Evolutionary conservation across 371 early-diverging fungal genomes (phyloP), one percentile per base, ranked within the genome.

Genomic region (Nosema granulosis): DNA sequence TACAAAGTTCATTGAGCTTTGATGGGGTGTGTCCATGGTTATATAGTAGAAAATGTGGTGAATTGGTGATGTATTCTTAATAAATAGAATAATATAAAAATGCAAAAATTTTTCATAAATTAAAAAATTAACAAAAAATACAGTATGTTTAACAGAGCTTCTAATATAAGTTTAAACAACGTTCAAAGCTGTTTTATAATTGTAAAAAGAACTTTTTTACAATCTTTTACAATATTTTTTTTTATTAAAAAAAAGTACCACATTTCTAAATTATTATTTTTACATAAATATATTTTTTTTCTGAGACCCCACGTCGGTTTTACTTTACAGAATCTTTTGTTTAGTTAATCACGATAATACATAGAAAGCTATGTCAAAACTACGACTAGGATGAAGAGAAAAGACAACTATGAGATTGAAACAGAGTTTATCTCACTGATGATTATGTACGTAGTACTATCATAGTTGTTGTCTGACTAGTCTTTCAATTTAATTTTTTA

Each of bases 261-360:
- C 49, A 43, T 11, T 43, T 11, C 18, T 11, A 43, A 43, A 43
- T 11, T 43, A 43, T 43, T 11, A 43, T 11, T 43, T 43, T 43
- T 43, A 18, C 18, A 69, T 69, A 69, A 51, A 69, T 51, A 29
- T 18, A 1, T n/a, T 51, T 0, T 4, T 4, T 0, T 28, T 32
- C 6, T n/a, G 32, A 13, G 16, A 52, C 76, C 71, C 24, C 70
- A 56, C 65, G 68, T 68, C 70, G 76, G 70, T 50, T 52, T 49
- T 76, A 76, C 71, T 76, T 70, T 76, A 70, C 76, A 76, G 76
- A 76, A 76, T 76, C 72, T 34, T 76, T 76, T 76, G 76, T 76
- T 70, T 76, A 76, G 76, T 76, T 49, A 18, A 69, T 43, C 70
- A 38, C 49, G n/a, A 20, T 34, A 34, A 29, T 31, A 37, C 49